These are phyloP conservation scores for Pichia paraexigua DNA, from an alignment of 805 yeast species.

Conservation along the genomic window DNA sequence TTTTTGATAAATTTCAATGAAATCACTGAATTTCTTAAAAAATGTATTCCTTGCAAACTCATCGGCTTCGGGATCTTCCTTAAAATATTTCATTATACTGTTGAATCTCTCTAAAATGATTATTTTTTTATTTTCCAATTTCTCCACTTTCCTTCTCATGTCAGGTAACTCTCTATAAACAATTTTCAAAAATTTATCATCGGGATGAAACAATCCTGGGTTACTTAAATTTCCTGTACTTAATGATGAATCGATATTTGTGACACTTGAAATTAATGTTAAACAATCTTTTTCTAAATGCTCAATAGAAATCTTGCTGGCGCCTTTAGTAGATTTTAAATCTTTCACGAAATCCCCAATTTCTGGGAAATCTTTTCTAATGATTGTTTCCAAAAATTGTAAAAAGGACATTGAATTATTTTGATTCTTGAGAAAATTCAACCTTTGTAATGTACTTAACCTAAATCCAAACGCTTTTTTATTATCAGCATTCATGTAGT, in stretches of 20 bases:
- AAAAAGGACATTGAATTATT: slow-evolving; percentile 80
- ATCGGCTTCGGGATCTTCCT: slow-evolving; percentile 74
- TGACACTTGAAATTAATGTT: slow-evolving; percentile 51
- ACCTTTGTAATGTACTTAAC: slow-evolving; percentile 78
- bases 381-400: slow-evolving; percentile 84
- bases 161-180: slow-evolving; percentile 62
- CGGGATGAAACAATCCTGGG: slow-evolving; percentile 70
- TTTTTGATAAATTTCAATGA: slow-evolving; percentile 68
- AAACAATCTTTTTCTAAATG: slow-evolving; percentile 69
- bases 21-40: slow-evolving; percentile 71
- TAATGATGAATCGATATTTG: slow-evolving; percentile 65
- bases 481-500: slow-evolving; percentile 89
- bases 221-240: slow-evolving; percentile 83
- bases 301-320: slow-evolving; percentile 73
- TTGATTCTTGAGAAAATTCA: slow-evolving; percentile 86
- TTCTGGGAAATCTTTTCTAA: slow-evolving; percentile 80
- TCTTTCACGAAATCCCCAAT: slow-evolving; percentile 71
- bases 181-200: slow-evolving; percentile 57
- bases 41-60: slow-evolving; percentile 57
- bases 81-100: slow-evolving; percentile 71
- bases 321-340: slow-evolving; percentile 45
- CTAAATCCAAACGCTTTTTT: slow-evolving; percentile 93
- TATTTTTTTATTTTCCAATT: slow-evolving; percentile 55
- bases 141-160: slow-evolving; percentile 63
- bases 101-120: slow-evolving; percentile 59